These are phyloP conservation scores for Fomitiporia mediterranea DNA, from an alignment of 1,284 basidiomycete species.

Conservation along the genomic window DNA sequence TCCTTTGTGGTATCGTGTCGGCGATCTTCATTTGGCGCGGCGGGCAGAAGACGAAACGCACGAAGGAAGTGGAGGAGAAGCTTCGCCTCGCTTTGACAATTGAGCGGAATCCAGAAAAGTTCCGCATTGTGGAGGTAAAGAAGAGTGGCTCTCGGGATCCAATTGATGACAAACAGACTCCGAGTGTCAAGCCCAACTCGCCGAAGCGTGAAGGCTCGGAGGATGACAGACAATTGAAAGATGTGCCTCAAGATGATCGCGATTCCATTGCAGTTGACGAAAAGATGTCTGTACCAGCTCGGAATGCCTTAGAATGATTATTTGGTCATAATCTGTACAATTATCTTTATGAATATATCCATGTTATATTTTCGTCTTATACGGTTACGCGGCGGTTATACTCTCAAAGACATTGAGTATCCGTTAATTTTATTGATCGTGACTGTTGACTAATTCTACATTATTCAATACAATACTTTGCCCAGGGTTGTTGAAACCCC, in stretches of 20 bases:
- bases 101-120: slow-evolving; percentile 26
- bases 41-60: slow-evolving; percentile 73
- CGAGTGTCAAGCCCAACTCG: not conserved
- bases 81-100: slow-evolving; percentile 63
- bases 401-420: too few relatives aligned
- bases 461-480: slow-evolving; percentile 4
- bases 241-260: not conserved
- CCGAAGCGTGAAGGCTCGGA: not conserved
- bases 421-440: too few relatives aligned
- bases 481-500: slow-evolving; percentile 20
- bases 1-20: slow-evolving; percentile 79
- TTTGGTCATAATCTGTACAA: not conserved
- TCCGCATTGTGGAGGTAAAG: slow-evolving; percentile 7
- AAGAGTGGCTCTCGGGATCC: not conserved
- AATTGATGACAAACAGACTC: not conserved
- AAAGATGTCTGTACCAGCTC: slow-evolving; percentile 11
- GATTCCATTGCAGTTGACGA: slow-evolving; percentile 12
- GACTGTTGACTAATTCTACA: not conserved
- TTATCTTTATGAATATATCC: not conserved
- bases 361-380: not conserved
- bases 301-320: not conserved
- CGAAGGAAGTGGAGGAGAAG: slow-evolving; percentile 64
- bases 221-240: not conserved
- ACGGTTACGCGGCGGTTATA: not conserved
- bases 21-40: slow-evolving; percentile 79